Evolutionary conservation across 2,329 filamentous ascomycete genomes (phyloP).

Genomic region (Aspergillus fijiensis): DNA sequence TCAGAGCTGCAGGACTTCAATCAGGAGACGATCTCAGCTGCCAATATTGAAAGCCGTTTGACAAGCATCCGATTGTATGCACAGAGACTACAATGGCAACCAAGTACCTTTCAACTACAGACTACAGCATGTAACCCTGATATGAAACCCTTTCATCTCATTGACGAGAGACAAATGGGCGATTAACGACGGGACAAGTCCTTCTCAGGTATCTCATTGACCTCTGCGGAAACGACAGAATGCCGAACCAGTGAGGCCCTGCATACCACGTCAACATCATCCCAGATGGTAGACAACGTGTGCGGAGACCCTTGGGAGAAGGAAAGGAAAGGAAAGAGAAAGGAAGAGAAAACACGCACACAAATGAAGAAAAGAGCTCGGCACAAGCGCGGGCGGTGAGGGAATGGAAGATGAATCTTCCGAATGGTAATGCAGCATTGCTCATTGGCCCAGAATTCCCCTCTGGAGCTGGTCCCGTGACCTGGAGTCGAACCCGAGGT

Average conservation of each 20-base stretch:
- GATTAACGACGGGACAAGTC: slow-evolving; percentile 51
- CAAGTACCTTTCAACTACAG: not conserved
- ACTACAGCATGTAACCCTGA: slow-evolving; percentile 45
- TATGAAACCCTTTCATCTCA: slow-evolving; percentile 51
- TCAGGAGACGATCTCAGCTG: too few relatives aligned
- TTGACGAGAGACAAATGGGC: slow-evolving; percentile 47
- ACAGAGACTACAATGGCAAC: too few relatives aligned
- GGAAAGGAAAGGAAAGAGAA: slow-evolving; percentile 11
- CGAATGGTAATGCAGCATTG: slow-evolving; percentile 32
- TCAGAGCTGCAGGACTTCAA: too few relatives aligned
- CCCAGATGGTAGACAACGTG: slow-evolving; percentile 39
- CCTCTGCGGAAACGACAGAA: slow-evolving; percentile 47
- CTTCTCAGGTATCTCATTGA: slow-evolving; percentile 42
- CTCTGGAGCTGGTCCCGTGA: slow-evolving; percentile 34
- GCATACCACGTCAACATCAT: slow-evolving; percentile 43
- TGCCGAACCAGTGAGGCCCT: slow-evolving; percentile 44
- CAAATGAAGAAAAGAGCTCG: slow-evolving; percentile 8
- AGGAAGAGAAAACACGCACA: slow-evolving; percentile 21
- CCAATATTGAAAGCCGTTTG: too few relatives aligned
- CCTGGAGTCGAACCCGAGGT: slow-evolving; percentile 39
- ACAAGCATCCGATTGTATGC: too few relatives aligned
- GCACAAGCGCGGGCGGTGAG: slow-evolving; percentile 6
- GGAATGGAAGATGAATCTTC: slow-evolving; percentile 39
- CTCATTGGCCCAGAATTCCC: slow-evolving; percentile 34
- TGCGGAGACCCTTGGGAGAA: slow-evolving; percentile 40